A percentile compares a stretch with the other conserved stretches of the same genome.
Evolutionary conservation across 1,284 basidiomycete genomes (phyloP).

Genomic region (Meira nashicola): DNA sequence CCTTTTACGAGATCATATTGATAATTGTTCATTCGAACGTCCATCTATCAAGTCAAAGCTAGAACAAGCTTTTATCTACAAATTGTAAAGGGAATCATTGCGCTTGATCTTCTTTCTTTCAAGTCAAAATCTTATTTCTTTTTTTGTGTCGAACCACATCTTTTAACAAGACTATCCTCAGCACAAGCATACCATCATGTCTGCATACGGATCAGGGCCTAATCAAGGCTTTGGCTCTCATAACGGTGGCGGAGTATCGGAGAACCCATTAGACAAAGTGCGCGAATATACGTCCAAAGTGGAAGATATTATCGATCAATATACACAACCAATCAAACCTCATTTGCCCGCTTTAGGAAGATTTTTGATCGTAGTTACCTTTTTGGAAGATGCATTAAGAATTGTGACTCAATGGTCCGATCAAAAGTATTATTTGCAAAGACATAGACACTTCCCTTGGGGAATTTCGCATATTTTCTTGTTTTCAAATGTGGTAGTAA

Average conservation of each 20-base stretch:
- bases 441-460: constrained; percentile 87
- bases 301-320: constrained; percentile 88
- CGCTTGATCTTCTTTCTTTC: too few relatives aligned
- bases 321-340: constrained; percentile 88
- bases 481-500: constrained; percentile 84
- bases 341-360: constrained; percentile 90
- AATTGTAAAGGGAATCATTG: too few relatives aligned
- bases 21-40: too few relatives aligned
- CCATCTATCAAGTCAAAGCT: too few relatives aligned
- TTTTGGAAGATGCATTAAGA: constrained; percentile 90
- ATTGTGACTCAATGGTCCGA: constrained; percentile 92
- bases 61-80: too few relatives aligned
- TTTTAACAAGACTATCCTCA: too few relatives aligned
- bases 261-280: constrained; percentile 69
- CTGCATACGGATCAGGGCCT: too few relatives aligned
- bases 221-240: too few relatives aligned
- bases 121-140: too few relatives aligned
- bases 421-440: constrained; percentile 66
- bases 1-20: too few relatives aligned
- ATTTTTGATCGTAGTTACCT: constrained; percentile 96
- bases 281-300: constrained; percentile 67
- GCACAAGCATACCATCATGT: too few relatives aligned
- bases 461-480: constrained; percentile 90
- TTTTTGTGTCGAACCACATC: too few relatives aligned
- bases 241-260: constrained; percentile 1